A percentile compares a stretch with the other conserved stretches of the same genome.
Conservation (phyloP, 1,284 basidiomycete genomes). For the Naganishia albida region DNA sequence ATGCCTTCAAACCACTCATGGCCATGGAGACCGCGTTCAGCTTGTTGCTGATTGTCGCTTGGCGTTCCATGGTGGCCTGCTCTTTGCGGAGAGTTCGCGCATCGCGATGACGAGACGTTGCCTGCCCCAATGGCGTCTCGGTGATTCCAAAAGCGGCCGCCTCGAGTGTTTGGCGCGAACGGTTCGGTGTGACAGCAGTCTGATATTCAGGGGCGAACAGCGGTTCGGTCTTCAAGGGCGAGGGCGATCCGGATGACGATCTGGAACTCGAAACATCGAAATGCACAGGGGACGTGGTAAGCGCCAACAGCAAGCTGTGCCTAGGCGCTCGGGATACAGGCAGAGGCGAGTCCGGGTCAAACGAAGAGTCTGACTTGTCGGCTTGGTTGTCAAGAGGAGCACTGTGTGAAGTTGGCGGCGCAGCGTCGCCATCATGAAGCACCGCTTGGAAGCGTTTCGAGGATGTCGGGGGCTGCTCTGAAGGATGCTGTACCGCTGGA, state of each 20-base stretch:
- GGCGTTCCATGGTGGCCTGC: constrained; percentile 36
- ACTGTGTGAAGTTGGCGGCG: neutral
- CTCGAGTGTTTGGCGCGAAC: neutral
- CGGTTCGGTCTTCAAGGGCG: neutral
- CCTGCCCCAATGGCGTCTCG: constrained; percentile 1
- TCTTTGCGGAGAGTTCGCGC: constrained; percentile 37
- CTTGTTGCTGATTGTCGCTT: constrained; percentile 17
- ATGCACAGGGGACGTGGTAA: constrained; percentile 5
- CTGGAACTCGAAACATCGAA: constrained; percentile 3
- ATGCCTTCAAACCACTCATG: constrained; percentile 17
- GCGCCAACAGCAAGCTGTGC: constrained; percentile 21
- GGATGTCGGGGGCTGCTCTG: too few species aligned
- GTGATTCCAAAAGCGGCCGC: neutral
- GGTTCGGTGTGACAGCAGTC: constrained; percentile 8
- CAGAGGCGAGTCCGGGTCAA: constrained; percentile 31
- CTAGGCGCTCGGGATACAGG: constrained; percentile 27
- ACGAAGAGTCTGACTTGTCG: constrained; percentile 10
- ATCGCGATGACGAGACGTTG: constrained; percentile 14
- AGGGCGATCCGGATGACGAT: constrained; percentile 5
- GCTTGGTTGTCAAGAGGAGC: neutral
- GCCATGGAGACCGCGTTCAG: constrained; percentile 12
- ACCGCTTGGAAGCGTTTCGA: neutral
- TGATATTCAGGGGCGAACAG: constrained; percentile 22
- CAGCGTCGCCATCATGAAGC: neutral
- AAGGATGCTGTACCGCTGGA: neutral